Conservation (phyloP, 2,329 filamentous ascomycete species). For the Xylariaceae sp. region DNA sequence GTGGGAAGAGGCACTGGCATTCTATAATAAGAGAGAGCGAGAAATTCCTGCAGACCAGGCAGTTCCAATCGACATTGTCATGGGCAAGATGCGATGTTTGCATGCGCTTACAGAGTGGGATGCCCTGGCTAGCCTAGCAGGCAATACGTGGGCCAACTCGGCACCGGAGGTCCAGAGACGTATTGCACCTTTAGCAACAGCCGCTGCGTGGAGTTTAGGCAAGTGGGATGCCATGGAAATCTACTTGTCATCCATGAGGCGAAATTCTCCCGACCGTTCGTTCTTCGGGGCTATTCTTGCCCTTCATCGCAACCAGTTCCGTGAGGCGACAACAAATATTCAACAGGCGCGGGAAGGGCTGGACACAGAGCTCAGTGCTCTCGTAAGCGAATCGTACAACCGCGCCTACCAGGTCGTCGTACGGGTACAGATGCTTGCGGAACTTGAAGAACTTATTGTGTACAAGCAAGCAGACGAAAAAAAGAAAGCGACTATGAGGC, state of each 20-base stretch:
- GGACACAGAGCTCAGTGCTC: constrained; percentile 91
- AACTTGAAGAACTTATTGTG: constrained; percentile 95
- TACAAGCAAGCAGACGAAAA: constrained; percentile 95
- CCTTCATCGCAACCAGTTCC: constrained; percentile 94
- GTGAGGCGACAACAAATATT: constrained; percentile 86
- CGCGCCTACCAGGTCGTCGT: constrained; percentile 98
- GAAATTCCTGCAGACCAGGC: constrained; percentile 64
- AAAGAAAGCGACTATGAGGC: constrained; percentile 88
- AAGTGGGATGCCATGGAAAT: constrained; percentile 99
- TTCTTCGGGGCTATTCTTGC: constrained; percentile 98
- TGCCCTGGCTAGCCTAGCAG: constrained; percentile 82
- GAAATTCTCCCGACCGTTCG: constrained; percentile 88
- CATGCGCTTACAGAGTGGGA: constrained; percentile 99
- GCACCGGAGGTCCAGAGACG: constrained; percentile 84
- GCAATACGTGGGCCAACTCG: constrained; percentile 93
- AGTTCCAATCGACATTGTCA: constrained; percentile 87
- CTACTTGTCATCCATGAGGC: constrained; percentile 94
- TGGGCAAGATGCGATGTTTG: constrained; percentile 99
- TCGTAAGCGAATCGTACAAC: constrained; percentile 98
- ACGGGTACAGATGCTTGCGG: constrained; percentile 97
- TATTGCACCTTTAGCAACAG: constrained; percentile 92
- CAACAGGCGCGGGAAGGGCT: constrained; percentile 90
- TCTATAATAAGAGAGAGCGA: constrained; percentile 85
- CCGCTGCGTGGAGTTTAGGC: constrained; percentile 92
- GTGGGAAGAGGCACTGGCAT: constrained; percentile 95